Base-by-base conservation (phyloP, 441 rosid genomes). In the Mallotus repandus region DNA sequence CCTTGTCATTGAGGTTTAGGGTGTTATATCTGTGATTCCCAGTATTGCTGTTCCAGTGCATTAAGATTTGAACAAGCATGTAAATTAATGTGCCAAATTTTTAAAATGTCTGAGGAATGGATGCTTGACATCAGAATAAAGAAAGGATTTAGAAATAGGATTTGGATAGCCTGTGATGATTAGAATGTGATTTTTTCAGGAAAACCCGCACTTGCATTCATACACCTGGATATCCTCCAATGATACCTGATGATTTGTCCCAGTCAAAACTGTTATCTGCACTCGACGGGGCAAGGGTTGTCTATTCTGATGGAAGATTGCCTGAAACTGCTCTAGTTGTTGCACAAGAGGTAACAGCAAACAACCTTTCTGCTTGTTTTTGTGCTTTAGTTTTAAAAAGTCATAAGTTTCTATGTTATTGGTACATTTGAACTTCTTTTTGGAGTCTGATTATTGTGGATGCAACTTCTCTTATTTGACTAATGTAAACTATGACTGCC, bases 161-260 rank as follows among this genome's bases (percentile, higher is more conserved):
- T 38, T 38, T 38, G 41, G 41, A 38, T 38, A 22, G 35, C 60
- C 9, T 48, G 22, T 7, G 16, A 16, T 68, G 55, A 63, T 55
- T 41, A 70, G 68, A 65, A 43, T 63, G 9, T 63, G 15, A 68
- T 49, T 25, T 69, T 81, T 77, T 45, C 85, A 95, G 99, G 87
- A 88, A 91, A 84, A 90, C 99, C 57, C 95, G 99, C 29, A 95
- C 98, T 29, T 95, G 99, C 75, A 95, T 93, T 69, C 94, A 91
- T 79, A 93, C 97, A 32, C 91, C 95, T 21, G 98, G 98, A 68
- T 46, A 86, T 68, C 98, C 98, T 69, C 94, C 90, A 43, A 84
- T 87, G 89, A 59, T 70, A 35, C 87, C 89, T 0, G 83, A 83
- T 70, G 99, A 95, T 63, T 91, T 92, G 72, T 77, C 92, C 59